Evolutionary conservation across 805 yeast genomes (phyloP).

Genomic region (Teunomyces aglyptinius): DNA sequence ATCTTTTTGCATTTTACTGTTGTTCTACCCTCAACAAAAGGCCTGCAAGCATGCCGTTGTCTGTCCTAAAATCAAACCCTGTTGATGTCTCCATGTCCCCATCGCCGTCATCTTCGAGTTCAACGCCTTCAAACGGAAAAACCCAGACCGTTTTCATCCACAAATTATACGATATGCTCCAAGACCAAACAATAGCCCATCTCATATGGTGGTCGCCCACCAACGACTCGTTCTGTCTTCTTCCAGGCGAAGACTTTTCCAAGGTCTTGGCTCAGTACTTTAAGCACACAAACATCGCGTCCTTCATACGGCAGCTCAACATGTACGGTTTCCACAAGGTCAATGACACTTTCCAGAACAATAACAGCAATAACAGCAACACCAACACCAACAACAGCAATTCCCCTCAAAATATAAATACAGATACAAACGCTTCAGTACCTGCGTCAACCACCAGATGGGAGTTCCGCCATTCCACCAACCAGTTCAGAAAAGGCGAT

Average conservation of each 20-base stretch:
- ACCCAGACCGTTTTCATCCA: conserved; percentile 67
- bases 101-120: conserved; percentile 3
- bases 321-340: conserved; percentile 49
- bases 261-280: conserved; percentile 61
- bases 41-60: conserved; percentile 3
- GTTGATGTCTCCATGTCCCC: conserved; percentile 3
- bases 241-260: conserved; percentile 85
- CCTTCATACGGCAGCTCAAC: conserved; percentile 42
- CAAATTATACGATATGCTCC: conserved; percentile 87
- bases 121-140: conserved; percentile 19
- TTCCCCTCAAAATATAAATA: not conserved
- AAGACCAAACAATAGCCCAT: conserved; percentile 67
- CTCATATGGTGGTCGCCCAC: conserved; percentile 83
- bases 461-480: conserved; percentile 89
- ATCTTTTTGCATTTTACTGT: not conserved
- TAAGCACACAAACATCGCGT: conserved; percentile 45
- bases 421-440: conserved; percentile 12
- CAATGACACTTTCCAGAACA: conserved; percentile 35
- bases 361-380: conserved; percentile 17
- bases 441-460: conserved; percentile 42
- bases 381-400: conserved; percentile 7
- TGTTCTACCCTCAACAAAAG: not conserved
- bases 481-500: conserved; percentile 78
- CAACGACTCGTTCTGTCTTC: conserved; percentile 71
- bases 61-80: not conserved